phyloP scores from a whole-genome alignment of 2,329 filamentous ascomycete genomes.

The Aspergillus costaricaensis region DNA sequence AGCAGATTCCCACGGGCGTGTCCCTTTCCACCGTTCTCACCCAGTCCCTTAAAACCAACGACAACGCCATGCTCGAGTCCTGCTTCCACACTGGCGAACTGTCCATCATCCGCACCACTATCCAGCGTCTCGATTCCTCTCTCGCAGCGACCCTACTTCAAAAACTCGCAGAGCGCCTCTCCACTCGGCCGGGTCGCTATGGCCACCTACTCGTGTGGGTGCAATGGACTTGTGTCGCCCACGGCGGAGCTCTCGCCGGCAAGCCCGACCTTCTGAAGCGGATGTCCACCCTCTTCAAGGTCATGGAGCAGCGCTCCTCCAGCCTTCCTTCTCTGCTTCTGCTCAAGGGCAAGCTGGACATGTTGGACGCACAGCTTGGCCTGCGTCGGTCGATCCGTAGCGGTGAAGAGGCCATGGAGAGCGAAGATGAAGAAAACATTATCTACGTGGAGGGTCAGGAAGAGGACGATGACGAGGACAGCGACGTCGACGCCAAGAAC shows the following conservation, averaged over 20 bases:
- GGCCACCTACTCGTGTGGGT: constrained; percentile 93
- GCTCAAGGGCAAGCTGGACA: constrained; percentile 92
- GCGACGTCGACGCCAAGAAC: constrained; percentile 33
- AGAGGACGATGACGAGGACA: constrained; percentile 51
- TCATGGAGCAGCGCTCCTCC: constrained; percentile 81
- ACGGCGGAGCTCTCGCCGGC: constrained; percentile 85
- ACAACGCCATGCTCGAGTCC: constrained; percentile 83
- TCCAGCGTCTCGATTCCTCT: constrained; percentile 83
- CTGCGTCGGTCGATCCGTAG: constrained; percentile 70
- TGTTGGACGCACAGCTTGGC: constrained; percentile 87
- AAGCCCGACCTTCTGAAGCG: constrained; percentile 80
- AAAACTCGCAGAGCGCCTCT: constrained; percentile 82
- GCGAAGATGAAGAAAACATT: constrained; percentile 68
- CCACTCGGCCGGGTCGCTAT: constrained; percentile 83
- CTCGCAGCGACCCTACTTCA: constrained; percentile 77
- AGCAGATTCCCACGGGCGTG: constrained; percentile 68
- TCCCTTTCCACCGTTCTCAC: constrained; percentile 91
- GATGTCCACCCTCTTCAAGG: constrained; percentile 77
- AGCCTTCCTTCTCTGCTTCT: constrained; percentile 80
- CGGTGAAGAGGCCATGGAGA: constrained; percentile 40
- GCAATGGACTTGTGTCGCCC: constrained; percentile 88
- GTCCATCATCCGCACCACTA: constrained; percentile 78
- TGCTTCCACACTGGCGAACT: constrained; percentile 81
- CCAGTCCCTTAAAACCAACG: constrained; percentile 90
- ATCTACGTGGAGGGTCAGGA: constrained; percentile 87